phyloP scores from a whole-genome alignment of 1,139 yeast genomes.

The Blastobotrys arbuscula region DNA sequence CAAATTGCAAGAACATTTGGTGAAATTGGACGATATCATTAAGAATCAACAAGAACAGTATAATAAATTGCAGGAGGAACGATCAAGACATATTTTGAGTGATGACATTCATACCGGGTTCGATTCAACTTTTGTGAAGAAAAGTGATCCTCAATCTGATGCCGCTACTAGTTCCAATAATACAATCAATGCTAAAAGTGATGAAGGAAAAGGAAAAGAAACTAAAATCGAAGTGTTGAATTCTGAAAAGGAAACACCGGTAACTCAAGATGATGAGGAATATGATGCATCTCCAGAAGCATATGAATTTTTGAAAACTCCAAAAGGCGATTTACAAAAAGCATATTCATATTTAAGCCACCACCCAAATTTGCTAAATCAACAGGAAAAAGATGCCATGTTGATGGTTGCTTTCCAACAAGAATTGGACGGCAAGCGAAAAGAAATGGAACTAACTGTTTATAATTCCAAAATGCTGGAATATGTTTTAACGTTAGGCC shows the following conservation, averaged over 20 bases:
- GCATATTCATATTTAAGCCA: conserved; percentile 49
- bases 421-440: conserved; percentile 57
- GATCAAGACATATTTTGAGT: conserved; percentile 69
- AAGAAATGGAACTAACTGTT: conserved; percentile 55
- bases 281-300: conserved; percentile 58
- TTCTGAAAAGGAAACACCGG: conserved; percentile 7
- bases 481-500: conserved; percentile 60
- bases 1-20: conserved; percentile 32
- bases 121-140: conserved; percentile 71
- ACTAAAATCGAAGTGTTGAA: conserved; percentile 37
- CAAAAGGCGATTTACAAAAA: conserved; percentile 42
- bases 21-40: conserved; percentile 36
- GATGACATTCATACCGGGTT: conserved; percentile 95
- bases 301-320: conserved; percentile 54
- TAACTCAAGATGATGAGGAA: conserved; percentile 24
- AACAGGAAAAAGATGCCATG: conserved; percentile 85
- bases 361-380: conserved; percentile 68
- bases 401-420: conserved; percentile 89
- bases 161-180: conserved; percentile 15
- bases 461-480: conserved; percentile 79
- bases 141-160: conserved; percentile 24
- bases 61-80: conserved; percentile 63
- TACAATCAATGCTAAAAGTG: background rate
- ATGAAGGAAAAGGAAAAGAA: conserved; percentile 15
- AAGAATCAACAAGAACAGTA: conserved; percentile 62